phyloP scores from a whole-genome alignment of 305 asterid species.

The Solanum aculeatissimum region DNA sequence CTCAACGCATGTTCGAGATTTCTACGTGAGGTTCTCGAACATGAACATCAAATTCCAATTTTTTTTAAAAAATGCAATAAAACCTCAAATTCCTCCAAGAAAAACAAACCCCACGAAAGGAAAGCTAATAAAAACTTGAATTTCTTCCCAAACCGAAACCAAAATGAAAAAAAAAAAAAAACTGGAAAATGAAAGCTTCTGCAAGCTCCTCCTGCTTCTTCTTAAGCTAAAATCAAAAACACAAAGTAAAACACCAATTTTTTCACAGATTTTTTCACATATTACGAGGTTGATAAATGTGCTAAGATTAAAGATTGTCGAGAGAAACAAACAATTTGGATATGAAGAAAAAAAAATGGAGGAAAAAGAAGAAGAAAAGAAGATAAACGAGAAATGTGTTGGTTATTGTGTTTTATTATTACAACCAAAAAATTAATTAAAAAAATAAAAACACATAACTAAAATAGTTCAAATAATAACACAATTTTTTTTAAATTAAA shows the following conservation, averaged over 20 bases:
- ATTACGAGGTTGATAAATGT: background rate
- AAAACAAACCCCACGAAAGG: background rate
- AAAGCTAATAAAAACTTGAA: background rate
- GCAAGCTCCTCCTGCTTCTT: background rate
- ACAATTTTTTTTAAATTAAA: background rate
- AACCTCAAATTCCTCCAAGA: background rate
- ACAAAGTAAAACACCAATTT: background rate
- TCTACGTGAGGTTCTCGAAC: background rate
- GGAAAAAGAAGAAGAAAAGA: background rate
- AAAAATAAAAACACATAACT: too few relatives aligned
- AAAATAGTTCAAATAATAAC: background rate
- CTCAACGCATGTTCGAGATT: background rate
- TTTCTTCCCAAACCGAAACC: background rate
- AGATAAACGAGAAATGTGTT: background rate
- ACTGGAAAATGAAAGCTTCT: background rate
- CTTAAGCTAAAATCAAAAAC: background rate
- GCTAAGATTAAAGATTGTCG: background rate
- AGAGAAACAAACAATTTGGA: background rate
- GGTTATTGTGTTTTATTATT: background rate
- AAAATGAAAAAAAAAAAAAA: background rate
- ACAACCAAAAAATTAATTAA: background rate
- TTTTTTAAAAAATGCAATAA: background rate
- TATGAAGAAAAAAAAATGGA: background rate
- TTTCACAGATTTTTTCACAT: background rate
- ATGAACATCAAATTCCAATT: background rate